These are phyloP conservation scores for Lodderomyces beijingensis DNA, from an alignment of 1,139 yeast species.

Conservation along the genomic window DNA sequence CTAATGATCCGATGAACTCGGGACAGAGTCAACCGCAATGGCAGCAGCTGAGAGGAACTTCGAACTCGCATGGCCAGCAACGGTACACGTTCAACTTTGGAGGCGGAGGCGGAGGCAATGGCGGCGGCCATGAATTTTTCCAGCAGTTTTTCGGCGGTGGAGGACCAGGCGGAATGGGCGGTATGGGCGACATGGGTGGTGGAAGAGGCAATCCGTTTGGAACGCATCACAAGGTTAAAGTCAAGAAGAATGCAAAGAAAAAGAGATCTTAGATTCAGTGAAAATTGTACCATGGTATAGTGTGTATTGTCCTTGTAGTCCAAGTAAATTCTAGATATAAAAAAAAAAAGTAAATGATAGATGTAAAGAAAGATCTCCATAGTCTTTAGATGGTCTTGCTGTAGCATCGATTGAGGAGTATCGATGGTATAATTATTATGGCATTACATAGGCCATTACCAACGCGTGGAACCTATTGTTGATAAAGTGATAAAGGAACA, in stretches of 20 bases:
- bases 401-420: no score
- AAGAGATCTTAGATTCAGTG: no score
- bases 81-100: conserved; percentile 13
- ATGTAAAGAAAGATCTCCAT: no score
- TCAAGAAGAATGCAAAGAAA: conserved; percentile 16
- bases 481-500: no score
- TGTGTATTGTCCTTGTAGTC: no score
- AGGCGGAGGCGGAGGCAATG: conserved; percentile 12
- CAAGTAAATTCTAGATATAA: no score
- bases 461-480: no score
- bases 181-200: conserved; percentile 11
- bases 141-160: conserved; percentile 9
- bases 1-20: conserved; percentile 38
- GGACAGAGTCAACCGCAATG: conserved; percentile 17
- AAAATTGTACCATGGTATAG: no score
- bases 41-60: conserved; percentile 8
- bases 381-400: no score
- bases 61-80: conserved; percentile 15
- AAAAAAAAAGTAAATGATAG: no score
- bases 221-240: conserved; percentile 15
- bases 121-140: conserved; percentile 6
- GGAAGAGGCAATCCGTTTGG: conserved; percentile 14
- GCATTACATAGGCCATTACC: no score
- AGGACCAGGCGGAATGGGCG: conserved; percentile 15
- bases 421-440: no score